phyloP scores from a whole-genome alignment of 2,329 filamentous ascomycete species.

The Aspergillus alliaceus region DNA sequence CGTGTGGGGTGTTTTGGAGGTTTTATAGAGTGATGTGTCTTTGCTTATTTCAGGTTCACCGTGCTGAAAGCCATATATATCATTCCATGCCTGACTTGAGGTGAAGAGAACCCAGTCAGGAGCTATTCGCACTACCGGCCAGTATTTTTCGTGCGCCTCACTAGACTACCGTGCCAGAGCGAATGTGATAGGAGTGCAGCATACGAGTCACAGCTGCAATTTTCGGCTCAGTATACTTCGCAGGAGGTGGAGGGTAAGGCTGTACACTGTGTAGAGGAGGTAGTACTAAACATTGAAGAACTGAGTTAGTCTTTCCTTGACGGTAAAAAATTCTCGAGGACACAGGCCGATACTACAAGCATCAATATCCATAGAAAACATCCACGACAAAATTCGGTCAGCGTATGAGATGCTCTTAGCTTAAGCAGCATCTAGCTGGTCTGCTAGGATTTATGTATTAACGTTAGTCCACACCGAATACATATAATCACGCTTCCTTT shows the following conservation, averaged over 20 bases:
- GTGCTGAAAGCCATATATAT: neutral
- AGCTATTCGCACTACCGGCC: neutral
- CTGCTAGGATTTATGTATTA: too few relatives aligned
- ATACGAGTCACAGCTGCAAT: neutral
- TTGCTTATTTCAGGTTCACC: neutral
- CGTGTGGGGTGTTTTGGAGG: neutral
- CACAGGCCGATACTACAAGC: too few relatives aligned
- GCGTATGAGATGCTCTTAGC: too few relatives aligned
- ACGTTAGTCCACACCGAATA: too few relatives aligned
- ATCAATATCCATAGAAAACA: too few relatives aligned
- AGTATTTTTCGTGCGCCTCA: neutral
- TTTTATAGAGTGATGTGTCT: neutral
- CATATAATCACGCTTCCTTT: too few relatives aligned
- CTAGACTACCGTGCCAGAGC: neutral
- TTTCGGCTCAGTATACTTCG: neutral
- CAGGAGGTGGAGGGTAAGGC: neutral
- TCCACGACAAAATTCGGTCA: too few relatives aligned
- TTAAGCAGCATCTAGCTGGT: too few relatives aligned
- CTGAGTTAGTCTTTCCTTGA: too few relatives aligned
- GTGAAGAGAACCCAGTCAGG: neutral
- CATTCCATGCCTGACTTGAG: neutral
- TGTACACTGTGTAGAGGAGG: neutral
- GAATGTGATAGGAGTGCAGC: neutral
- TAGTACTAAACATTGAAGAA: neutral
- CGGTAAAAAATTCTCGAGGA: too few relatives aligned